These are phyloP conservation scores for Paspalum vaginatum DNA, from an alignment of 176 grass and related monocot genomes.

Conservation along the genomic window DNA sequence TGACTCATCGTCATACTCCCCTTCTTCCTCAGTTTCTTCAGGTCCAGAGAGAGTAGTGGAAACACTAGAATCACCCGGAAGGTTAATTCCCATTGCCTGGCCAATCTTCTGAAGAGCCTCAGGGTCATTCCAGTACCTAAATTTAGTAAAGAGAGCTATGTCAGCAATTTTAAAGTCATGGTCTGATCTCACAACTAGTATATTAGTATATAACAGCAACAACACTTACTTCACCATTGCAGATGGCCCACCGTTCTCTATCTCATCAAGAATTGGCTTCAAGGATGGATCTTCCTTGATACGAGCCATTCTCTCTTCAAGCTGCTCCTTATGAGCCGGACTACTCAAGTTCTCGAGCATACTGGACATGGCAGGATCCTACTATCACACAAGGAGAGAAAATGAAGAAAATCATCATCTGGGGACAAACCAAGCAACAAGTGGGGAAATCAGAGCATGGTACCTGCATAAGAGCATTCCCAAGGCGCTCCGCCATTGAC, in stretches of 20 bases:
- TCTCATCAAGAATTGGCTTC: slow-evolving; percentile 90
- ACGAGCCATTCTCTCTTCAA: slow-evolving; percentile 81
- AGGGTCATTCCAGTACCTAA: slow-evolving; percentile 98
- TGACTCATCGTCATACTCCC: slow-evolving; percentile 73
- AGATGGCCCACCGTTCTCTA: slow-evolving; percentile 79
- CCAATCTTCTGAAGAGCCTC: slow-evolving; percentile 91
- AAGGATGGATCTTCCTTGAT: slow-evolving; percentile 87
- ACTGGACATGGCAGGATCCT: slow-evolving; percentile 89
- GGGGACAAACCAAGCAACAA: background rate
- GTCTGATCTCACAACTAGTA: background rate
- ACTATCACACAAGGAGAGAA: slow-evolving; percentile 38
- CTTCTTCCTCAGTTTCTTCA: slow-evolving; percentile 76
- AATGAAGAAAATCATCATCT: background rate
- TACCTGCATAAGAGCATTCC: slow-evolving; percentile 88
- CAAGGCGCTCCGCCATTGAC: slow-evolving; percentile 86
- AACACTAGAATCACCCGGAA: slow-evolving; percentile 62
- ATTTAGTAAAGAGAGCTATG: slow-evolving; percentile 25
- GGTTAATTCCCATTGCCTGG: slow-evolving; percentile 75
- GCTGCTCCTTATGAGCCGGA: slow-evolving; percentile 80
- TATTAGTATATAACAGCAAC: background rate
- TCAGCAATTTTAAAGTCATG: slow-evolving; percentile 23
- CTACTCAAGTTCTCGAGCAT: slow-evolving; percentile 83
- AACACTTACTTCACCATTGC: slow-evolving; percentile 94
- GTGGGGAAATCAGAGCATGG: background rate
- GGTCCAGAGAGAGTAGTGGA: slow-evolving; percentile 51